A percentile compares a stretch with the other conserved stretches of the same genome.
These are phyloP conservation scores for Amphibolis antarctica DNA, from an alignment of 106 monocot species.

Conservation along the genomic window DNA sequence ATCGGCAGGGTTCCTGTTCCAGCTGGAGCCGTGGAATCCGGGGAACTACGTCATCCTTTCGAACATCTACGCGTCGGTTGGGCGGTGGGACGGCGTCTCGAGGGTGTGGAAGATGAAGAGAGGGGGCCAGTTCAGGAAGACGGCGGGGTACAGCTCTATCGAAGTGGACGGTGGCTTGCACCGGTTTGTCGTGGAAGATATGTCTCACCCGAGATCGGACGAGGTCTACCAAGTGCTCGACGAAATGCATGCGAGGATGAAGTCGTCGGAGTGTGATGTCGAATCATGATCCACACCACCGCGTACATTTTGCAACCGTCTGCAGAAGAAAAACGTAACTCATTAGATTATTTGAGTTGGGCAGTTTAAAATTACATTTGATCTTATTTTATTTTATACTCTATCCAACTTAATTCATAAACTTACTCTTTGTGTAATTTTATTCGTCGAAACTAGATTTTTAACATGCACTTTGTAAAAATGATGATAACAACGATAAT, in stretches of 20 bases:
- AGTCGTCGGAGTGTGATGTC: not conserved
- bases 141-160: constrained; percentile 43
- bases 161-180: constrained; percentile 37
- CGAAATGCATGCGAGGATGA: constrained; percentile 26
- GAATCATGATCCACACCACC: not conserved
- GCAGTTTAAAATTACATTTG: no score
- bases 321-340: no score
- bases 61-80: constrained; percentile 46
- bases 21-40: constrained; percentile 59
- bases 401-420: no score
- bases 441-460: no score
- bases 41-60: constrained; percentile 67
- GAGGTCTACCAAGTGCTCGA: constrained; percentile 41
- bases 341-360: no score
- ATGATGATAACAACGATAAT: no score
- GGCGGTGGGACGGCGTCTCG: constrained; percentile 41
- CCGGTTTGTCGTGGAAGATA: constrained; percentile 65
- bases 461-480: no score
- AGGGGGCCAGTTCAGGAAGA: constrained; percentile 39
- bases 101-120: constrained; percentile 41
- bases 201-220: constrained; percentile 32
- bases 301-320: no score
- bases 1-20: constrained; percentile 32
- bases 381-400: no score
- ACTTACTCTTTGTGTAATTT: no score